phyloP scores from a whole-genome alignment of 1,284 basidiomycete genomes.

The Sanghuangporus sanghuang region DNA sequence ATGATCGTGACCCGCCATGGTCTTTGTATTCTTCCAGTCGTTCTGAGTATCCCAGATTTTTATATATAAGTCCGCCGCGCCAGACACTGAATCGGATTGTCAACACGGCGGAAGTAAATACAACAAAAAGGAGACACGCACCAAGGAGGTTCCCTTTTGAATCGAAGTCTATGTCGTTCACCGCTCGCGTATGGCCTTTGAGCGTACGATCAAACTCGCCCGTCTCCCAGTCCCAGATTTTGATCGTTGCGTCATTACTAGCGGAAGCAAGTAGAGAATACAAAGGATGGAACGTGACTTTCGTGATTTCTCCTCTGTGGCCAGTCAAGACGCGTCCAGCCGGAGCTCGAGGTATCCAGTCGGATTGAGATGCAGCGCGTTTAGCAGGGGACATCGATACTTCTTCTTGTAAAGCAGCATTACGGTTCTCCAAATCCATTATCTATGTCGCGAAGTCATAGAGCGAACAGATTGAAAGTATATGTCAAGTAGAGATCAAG shows the following conservation, averaged over 20 bases:
- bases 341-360: conserved; percentile 67
- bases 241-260: conserved; percentile 68
- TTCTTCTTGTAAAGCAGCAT: conserved; percentile 61
- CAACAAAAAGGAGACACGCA: conserved; percentile 28
- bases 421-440: conserved; percentile 67
- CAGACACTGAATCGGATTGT: conserved; percentile 46
- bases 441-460: conserved; percentile 38
- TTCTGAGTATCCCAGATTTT: conserved; percentile 75
- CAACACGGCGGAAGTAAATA: conserved; percentile 2
- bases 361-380: conserved; percentile 33
- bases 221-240: conserved; percentile 84
- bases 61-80: conserved; percentile 72
- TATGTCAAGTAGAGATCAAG: not conserved
- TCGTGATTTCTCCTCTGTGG: conserved; percentile 58
- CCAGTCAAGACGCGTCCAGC: conserved; percentile 60
- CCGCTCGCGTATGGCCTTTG: conserved; percentile 73
- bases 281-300: conserved; percentile 68
- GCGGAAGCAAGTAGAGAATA: conserved; percentile 66
- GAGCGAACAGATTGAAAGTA: not conserved
- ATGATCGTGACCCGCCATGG: conserved; percentile 75
- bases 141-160: conserved; percentile 62
- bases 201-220: conserved; percentile 74
- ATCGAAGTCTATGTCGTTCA: conserved; percentile 72
- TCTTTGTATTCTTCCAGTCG: conserved; percentile 69
- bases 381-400: conserved; percentile 37